Base-by-base conservation (phyloP, 2,329 filamentous ascomycete species). In the Phialophora expanda region DNA sequence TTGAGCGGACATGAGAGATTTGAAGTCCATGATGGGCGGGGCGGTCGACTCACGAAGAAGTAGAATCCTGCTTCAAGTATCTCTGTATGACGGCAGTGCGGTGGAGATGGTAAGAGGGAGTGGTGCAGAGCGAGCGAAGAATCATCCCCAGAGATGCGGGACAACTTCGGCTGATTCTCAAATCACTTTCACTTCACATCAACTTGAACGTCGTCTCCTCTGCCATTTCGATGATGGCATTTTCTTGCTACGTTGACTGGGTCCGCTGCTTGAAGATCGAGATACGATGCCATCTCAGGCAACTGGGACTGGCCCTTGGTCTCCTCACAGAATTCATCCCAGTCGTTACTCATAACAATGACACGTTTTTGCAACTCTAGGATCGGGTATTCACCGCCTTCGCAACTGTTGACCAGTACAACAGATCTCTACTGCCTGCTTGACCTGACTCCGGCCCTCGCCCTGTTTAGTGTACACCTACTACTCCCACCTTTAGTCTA, bases 1-100 rank as follows among this genome's bases (percentile, higher is more conserved):
- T 79, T 97, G 93, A 76, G 92, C 90, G 74, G 91, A 88, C 92
- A 99, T 96, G 56, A 99, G 83, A 41, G 92, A 87, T 67, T 93
- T 93, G 82, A 99, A 99, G 79, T 99, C 93, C 95, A 99, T 99
- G 6, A 17, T 61, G n/a, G 32, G 50, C 24, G 7, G 20, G 6
- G 38, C 17, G 17, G 38, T 44, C 38, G 38, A n/a, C 17, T 44
- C 5, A 44, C 38, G 38, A 44, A 44, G 38, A 8, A 44, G 14
- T 8, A 44, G 38, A 44, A n/a, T 5, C 8, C 7, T 17, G 38
- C 38, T 44, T 44, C 17, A 2, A 44, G 4, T 17, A 17, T 17
- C 17, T 44, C 6, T 44, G 38, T 44, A n/a, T 17, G 17, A 44
- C 17, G 17, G 14, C 17, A 20, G 38, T 44, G 6, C 17, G 8